These are phyloP conservation scores for Apiotrichum veenhuisii DNA, from an alignment of 1,284 basidiomycete species.

Conservation along the genomic window DNA sequence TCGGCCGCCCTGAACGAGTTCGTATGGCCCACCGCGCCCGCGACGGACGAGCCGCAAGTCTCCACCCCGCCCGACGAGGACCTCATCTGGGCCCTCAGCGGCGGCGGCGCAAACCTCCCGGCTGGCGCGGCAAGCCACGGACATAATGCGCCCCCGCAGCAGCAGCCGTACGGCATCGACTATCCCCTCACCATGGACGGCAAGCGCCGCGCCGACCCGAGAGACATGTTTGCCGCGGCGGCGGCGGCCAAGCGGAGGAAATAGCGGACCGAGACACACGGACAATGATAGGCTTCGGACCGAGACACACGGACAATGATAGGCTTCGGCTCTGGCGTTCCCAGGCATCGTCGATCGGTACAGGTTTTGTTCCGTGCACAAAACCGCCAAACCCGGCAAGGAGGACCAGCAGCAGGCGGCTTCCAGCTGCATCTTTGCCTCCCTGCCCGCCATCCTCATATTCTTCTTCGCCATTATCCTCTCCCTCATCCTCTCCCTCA, in stretches of 20 bases:
- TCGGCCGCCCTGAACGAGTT: constrained; percentile 11
- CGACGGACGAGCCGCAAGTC: background rate
- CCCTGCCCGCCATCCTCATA: too few relatives aligned
- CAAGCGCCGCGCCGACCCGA: background rate
- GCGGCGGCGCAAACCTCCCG: background rate
- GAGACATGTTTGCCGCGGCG: constrained; percentile 2
- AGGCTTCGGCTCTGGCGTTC: too few relatives aligned
- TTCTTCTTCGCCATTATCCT: too few relatives aligned
- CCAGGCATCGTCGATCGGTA: too few relatives aligned
- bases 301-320: too few relatives aligned
- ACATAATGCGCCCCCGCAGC: background rate
- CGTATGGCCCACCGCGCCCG: constrained; percentile 18
- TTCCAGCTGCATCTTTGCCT: too few relatives aligned
- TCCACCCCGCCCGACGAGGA: constrained; percentile 20
- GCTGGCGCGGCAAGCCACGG: background rate
- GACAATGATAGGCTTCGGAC: too few relatives aligned
- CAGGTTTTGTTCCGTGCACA: too few relatives aligned
- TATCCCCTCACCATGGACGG: background rate
- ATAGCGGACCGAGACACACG: background rate
- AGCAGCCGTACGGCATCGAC: background rate
- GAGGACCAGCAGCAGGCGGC: too few relatives aligned
- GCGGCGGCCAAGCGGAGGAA: background rate
- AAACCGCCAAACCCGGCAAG: too few relatives aligned
- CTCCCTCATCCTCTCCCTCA: too few relatives aligned
- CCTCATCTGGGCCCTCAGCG: constrained; percentile 18